phyloP scores from a whole-genome alignment of 352 stramenopile species.

The Phytophthora sansomeana region DNA sequence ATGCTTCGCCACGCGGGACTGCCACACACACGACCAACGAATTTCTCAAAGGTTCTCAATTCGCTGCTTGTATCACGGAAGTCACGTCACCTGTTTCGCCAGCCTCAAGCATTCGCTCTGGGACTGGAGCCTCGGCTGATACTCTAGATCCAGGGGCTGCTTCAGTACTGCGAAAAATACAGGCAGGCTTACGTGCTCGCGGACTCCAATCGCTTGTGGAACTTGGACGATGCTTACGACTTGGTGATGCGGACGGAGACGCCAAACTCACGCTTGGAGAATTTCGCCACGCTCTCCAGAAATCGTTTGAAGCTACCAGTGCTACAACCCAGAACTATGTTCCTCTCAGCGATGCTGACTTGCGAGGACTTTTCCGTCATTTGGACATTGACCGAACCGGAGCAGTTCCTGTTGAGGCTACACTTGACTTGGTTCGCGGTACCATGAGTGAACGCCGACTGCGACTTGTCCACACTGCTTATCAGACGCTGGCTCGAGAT shows the following conservation, averaged over 20 bases:
- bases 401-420: constrained; percentile 75
- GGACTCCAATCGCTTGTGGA: constrained; percentile 72
- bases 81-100: constrained; percentile 38
- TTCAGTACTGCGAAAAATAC: constrained; percentile 64
- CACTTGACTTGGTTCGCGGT: constrained; percentile 85
- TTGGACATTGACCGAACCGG: constrained; percentile 84
- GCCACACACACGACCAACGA: constrained; percentile 54
- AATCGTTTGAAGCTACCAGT: constrained; percentile 44
- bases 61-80: constrained; percentile 69
- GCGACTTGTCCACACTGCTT: constrained; percentile 79
- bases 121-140: constrained; percentile 13
- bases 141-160: constrained; percentile 61
- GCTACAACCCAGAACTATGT: constrained; percentile 13
- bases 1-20: constrained; percentile 47
- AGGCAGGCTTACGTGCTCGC: constrained; percentile 51
- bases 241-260: constrained; percentile 77
- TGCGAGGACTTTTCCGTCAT: constrained; percentile 77
- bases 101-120: constrained; percentile 21
- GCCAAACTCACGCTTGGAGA: constrained; percentile 71
- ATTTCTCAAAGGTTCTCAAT: constrained; percentile 76
- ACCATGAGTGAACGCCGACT: constrained; percentile 77
- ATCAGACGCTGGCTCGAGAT: constrained; percentile 71
- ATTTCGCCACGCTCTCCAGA: constrained; percentile 77
- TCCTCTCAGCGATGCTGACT: constrained; percentile 69
- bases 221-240: constrained; percentile 70